Evolutionary conservation across 2,329 filamentous ascomycete species (phyloP), one percentile per base, ranked within the genome.

Genomic region (Fusarium proliferatum): DNA sequence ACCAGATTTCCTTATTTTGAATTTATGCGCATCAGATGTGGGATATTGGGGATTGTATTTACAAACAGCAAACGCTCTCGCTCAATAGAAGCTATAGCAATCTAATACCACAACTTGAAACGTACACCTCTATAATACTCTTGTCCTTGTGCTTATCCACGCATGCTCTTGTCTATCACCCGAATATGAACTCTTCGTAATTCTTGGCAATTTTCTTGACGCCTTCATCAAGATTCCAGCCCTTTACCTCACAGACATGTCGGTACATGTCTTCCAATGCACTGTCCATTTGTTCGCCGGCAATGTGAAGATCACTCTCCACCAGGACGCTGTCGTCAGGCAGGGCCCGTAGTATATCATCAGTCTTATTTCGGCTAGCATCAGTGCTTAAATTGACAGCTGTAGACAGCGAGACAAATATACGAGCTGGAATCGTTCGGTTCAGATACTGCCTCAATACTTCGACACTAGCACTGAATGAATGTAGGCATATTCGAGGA

Each of bases 401-500:
- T 1, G 88, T 87, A 4, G 95, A 98, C 79, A 98, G 97, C 3
- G 95, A 97, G 77, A 97, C 95, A 82, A 91, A 99, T 26, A 98
- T 87, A 21, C 90, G 86, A 1, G 91, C 90, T 0, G 96, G 96
- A 13, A 96, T 90, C 2, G 88, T 86, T 3, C 90, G 89, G 72
- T 93, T 88, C 53, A 94, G 84, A 78, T 97, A 98, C 80, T 95
- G 94, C 73, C 89, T 91, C 42, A 98, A 84, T 38, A 92, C 88
- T 64, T 96, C 91, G 16, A 90, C 86, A 10, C 92, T 88, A 1
- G 94, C 96, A 53, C 93, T 97, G 82, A 95, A 99, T 0, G 95
- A 98, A 82, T 99, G 96, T 67, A 99, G 89, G 79, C 96, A 99
- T 79, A 98, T 92, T 13, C 95, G 87, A 2, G 95, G 95, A 8